Evolutionary conservation across 1,139 yeast genomes (phyloP), one percentile per base, ranked within the genome.

Genomic region (Zygoascus hellenicus): DNA sequence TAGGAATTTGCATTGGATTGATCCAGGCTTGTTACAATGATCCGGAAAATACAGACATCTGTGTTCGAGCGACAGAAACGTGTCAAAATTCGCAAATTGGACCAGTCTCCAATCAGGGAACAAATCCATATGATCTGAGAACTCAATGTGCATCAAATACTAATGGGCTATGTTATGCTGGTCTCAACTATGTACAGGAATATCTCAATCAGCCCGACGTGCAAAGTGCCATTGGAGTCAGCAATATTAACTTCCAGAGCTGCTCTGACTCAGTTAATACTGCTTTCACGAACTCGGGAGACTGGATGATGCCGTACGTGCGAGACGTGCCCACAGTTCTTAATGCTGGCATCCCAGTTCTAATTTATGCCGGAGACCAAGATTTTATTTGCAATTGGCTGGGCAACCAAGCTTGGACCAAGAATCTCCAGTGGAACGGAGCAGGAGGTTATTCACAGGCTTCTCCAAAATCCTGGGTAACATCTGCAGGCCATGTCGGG

Each of bases 301-400:
- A 83, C 61, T 77, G 71, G 51, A 64, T 72, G 48, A 75, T 70
- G 57, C 86, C 88, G 1, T 80, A 77, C 72, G 83, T 78, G 48
- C 74, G 72, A 34, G 75, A 69, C 51, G 76, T 83, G 14, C 70
- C 80, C 1, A 76, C 75, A 48, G 63, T 83, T 42, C 68, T 83
- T 50, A 47, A 82, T 43, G 62, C 71, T 47, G 78, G 76, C 5
- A 63, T 85, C 38, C 95, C 95, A 5, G 88, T 85, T 11, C 74
- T 86, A 62, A 74, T 86, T 51, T 87, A 86, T 60, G 95, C 94
- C 9, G 96, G 96, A 60, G 95, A 87, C 68, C 86, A 86, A 68
- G 96, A 87, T 65, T 86, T 78, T 64, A 86, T 87, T 56, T 86
- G 95, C 70, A 87, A 87, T 70, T 86, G 95, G 95, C 74, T 86